A percentile compares a stretch with the other conserved stretches of the same genome.
These are phyloP conservation scores for Viola odorata DNA, from an alignment of 345 rosid species.

Conservation along the genomic window DNA sequence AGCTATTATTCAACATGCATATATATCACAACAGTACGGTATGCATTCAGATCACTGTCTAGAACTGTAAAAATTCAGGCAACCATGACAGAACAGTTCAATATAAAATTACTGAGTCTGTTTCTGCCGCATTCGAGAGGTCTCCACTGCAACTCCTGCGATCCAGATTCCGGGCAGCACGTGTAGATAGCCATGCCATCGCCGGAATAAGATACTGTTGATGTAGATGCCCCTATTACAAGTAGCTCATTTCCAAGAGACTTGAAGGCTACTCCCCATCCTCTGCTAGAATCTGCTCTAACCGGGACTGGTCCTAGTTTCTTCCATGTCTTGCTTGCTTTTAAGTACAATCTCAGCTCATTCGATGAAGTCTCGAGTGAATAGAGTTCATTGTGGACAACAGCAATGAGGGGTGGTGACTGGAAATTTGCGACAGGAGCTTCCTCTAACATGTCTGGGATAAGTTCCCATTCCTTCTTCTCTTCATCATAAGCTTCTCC, in stretches of 20 bases:
- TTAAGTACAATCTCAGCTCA: conserved; percentile 54
- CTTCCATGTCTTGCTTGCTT: conserved; percentile 61
- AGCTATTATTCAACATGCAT: conserved; percentile 11
- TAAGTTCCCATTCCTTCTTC: conserved; percentile 49
- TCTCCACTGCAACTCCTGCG: conserved; percentile 53
- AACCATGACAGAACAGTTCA: conserved; percentile 77
- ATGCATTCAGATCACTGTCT: not conserved
- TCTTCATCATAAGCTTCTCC: conserved; percentile 63
- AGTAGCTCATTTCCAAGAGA: conserved; percentile 74
- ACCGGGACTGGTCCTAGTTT: conserved; percentile 68
- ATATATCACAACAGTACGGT: conserved; percentile 5
- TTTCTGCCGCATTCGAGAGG: conserved; percentile 42
- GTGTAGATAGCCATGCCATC: conserved; percentile 68
- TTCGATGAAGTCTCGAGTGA: conserved; percentile 62
- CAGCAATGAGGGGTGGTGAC: conserved; percentile 82
- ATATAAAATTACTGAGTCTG: conserved; percentile 62
- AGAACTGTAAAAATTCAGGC: conserved; percentile 31
- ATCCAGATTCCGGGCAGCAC: conserved; percentile 41
- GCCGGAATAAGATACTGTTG: conserved; percentile 27
- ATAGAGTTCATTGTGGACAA: conserved; percentile 63
- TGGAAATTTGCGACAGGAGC: conserved; percentile 42
- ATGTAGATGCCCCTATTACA: conserved; percentile 57
- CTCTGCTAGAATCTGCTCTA: conserved; percentile 56
- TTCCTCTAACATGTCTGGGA: conserved; percentile 52
- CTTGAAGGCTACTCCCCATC: conserved; percentile 97